Evolutionary conservation across 1,284 basidiomycete species (phyloP), one percentile per base, ranked within the genome.

Genomic region (Cryptococcus maquisensis): DNA sequence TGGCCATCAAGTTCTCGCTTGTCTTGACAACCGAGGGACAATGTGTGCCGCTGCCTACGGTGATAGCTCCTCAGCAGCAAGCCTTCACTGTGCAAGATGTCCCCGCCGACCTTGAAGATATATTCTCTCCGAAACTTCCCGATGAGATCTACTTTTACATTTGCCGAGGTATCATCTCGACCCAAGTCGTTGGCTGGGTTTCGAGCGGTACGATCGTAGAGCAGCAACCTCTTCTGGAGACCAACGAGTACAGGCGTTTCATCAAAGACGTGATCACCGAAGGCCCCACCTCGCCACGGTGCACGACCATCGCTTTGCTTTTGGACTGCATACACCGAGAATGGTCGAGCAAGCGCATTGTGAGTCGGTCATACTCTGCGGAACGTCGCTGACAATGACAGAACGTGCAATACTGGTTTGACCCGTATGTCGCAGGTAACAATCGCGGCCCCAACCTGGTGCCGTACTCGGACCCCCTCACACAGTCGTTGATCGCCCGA

Each of bases 121-220:
- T 98, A 61, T 98, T 98, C 78, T 96, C 93, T 3, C 82, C 90
- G 72, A 87, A 92, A 37, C 81, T 99, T 16, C 95, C 96, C 0
- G 95, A 98, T 76, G 94, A 98, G 72, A 82, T 98, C 55, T 98
- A 95, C 79, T 95, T 88, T 76, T 95, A 97, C 73, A 82, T 98
- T 55, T 97, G 93, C 45, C 85, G 92, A 16, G 95, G 95, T 7
- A 82, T 98, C 24, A 77, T 98, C 54, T 86, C 86, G 12, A 87
- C 92, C 0, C 87, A 89, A 62, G 85, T 92, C 9, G 83, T 98
- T 16, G 86, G 92, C 21, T 95, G 91, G 86, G 83, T 98, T 52
- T 90, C 90, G 6, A 86, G 83, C 24, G 93, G 81, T 1, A 85
- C 66, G 78, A 83, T 95, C 58, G 79, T 88, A 53, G 95, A 99